phyloP scores from a whole-genome alignment of 305 asterid species.

The Fraxinus xanthoxyloides region DNA sequence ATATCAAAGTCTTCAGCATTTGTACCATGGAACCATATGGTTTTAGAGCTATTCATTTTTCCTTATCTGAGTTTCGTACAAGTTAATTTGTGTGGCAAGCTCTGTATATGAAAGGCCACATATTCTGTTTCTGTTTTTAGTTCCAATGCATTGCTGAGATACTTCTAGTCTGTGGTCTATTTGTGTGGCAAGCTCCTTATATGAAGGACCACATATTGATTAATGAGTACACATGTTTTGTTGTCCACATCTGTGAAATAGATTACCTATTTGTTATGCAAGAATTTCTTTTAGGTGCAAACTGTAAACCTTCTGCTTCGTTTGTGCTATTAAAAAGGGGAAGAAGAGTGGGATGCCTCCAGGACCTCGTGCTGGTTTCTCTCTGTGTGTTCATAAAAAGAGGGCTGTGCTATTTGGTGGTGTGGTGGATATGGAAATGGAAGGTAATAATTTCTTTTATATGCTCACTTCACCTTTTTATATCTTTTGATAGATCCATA shows the following conservation, averaged over 20 bases:
- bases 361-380: slow-evolving; percentile 97
- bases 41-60: neutral
- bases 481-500: slow-evolving; percentile 15
- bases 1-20: neutral
- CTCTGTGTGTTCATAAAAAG: slow-evolving; percentile 88
- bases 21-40: neutral
- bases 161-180: neutral
- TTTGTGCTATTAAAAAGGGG: slow-evolving; percentile 47
- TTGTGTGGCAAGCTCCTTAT: neutral
- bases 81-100: neutral
- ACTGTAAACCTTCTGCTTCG: slow-evolving; percentile 6
- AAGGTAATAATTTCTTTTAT: slow-evolving; percentile 49
- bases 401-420: slow-evolving; percentile 95
- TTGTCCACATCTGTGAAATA: slow-evolving; percentile 3
- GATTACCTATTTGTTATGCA: neutral
- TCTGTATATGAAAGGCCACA: slow-evolving; percentile 8
- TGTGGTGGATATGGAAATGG: slow-evolving; percentile 97
- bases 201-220: neutral
- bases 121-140: slow-evolving; percentile 3
- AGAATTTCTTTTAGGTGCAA: neutral
- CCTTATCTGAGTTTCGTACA: neutral
- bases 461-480: slow-evolving; percentile 15
- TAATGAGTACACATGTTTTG: neutral
- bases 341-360: slow-evolving; percentile 98
- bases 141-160: neutral